phyloP scores from a whole-genome alignment of 768 basidiomycete species.

The Auriscalpium vulgare region DNA sequence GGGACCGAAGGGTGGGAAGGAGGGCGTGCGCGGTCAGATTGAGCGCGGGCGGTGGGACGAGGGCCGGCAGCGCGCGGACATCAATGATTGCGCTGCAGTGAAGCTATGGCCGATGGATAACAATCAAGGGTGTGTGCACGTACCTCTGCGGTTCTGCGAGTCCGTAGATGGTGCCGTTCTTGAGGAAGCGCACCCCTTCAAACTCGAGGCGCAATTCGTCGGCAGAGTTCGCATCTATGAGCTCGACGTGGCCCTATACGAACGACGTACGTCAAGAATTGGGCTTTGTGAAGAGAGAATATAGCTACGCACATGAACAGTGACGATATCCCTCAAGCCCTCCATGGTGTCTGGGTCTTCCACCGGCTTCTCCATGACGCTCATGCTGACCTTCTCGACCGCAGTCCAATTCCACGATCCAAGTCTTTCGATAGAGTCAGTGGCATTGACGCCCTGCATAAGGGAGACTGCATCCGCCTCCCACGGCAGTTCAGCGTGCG shows the following conservation, averaged over 20 bases:
- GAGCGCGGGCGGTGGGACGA: slow-evolving; percentile 1
- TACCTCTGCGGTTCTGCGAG: slow-evolving; percentile 60
- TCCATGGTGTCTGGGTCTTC: slow-evolving; percentile 22
- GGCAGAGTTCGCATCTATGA: slow-evolving; percentile 41
- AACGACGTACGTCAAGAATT: background rate
- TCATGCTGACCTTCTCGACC: slow-evolving; percentile 54
- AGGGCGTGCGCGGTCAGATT: slow-evolving; percentile 11
- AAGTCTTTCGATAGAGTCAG: slow-evolving; percentile 36
- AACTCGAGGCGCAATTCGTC: slow-evolving; percentile 66
- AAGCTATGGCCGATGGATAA: background rate
- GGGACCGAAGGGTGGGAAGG: slow-evolving; percentile 7
- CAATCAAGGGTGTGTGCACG: slow-evolving; percentile 11
- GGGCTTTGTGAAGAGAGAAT: background rate
- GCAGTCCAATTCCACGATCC: slow-evolving; percentile 69
- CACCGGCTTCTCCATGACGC: slow-evolving; percentile 52
- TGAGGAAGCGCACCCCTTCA: slow-evolving; percentile 67
- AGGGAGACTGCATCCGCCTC: slow-evolving; percentile 34
- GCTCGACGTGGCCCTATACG: slow-evolving; percentile 60
- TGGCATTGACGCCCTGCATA: slow-evolving; percentile 43
- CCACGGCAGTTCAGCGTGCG: slow-evolving; percentile 38
- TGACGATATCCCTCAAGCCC: slow-evolving; percentile 38
- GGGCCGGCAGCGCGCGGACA: slow-evolving; percentile 5
- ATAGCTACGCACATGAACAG: slow-evolving; percentile 52
- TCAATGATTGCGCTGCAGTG: slow-evolving; percentile 1
- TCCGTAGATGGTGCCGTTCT: slow-evolving; percentile 72